Percentiles rank a stretch among this genome's conserved stretches.
These are phyloP conservation scores for Colletotrichum scovillei DNA, from an alignment of 2,329 filamentous ascomycete genomes.

Conservation along the genomic window DNA sequence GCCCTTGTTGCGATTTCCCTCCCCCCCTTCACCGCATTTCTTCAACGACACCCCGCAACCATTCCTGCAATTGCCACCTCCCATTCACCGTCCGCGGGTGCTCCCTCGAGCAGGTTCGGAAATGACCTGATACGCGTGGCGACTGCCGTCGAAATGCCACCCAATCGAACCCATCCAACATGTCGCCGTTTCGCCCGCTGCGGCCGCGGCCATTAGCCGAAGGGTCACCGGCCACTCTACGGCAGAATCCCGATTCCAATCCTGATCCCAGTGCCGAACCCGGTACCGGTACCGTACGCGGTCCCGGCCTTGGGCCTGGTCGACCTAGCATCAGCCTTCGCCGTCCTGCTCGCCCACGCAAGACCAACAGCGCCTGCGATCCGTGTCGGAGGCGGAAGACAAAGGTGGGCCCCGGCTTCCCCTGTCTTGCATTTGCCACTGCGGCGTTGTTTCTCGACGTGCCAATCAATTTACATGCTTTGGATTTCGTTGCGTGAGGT, in stretches of 20 bases:
- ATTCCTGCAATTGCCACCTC: not conserved
- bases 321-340: not conserved
- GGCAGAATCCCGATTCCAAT: not conserved
- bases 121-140: not conserved
- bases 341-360: not conserved
- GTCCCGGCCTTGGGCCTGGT: not conserved
- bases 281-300: not conserved
- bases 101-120: not conserved
- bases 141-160: not conserved
- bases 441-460: no score
- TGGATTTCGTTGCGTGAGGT: not conserved
- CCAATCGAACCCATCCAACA: not conserved
- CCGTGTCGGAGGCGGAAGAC: slow-evolving; percentile 24
- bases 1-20: not conserved
- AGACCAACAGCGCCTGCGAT: slow-evolving; percentile 22
- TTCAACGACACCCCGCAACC: not conserved
- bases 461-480: not conserved
- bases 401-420: not conserved
- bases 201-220: not conserved
- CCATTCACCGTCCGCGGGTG: not conserved
- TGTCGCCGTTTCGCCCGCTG: slow-evolving; percentile 3
- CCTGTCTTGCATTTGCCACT: not conserved
- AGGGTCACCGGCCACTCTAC: not conserved
- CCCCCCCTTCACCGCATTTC: not conserved
- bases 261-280: not conserved